phyloP scores from a whole-genome alignment of 2,329 filamentous ascomycete species.

The Clonostachys byssicola region DNA sequence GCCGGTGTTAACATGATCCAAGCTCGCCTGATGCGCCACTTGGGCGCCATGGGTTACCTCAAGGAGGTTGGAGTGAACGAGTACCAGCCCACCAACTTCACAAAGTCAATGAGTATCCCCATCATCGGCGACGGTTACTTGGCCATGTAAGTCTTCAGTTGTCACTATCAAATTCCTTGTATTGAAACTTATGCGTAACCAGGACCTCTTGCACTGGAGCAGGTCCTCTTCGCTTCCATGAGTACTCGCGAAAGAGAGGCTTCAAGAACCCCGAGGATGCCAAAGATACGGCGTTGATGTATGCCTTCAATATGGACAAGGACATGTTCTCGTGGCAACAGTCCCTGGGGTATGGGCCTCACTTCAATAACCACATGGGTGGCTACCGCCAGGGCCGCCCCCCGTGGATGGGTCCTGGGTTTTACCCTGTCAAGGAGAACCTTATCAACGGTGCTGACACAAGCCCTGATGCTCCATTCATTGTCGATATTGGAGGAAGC shows the following conservation, averaged over 20 bases:
- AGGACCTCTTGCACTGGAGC: too few species aligned
- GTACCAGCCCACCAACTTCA: slow-evolving; percentile 30
- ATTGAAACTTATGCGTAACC: not conserved
- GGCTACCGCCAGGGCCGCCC: slow-evolving; percentile 23
- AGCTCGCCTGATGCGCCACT: slow-evolving; percentile 15
- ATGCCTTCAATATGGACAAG: slow-evolving; percentile 21
- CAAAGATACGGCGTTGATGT: slow-evolving; percentile 15
- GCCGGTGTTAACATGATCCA: not conserved
- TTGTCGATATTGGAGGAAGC: slow-evolving; percentile 28
- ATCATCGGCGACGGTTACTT: slow-evolving; percentile 21
- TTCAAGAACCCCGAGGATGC: slow-evolving; percentile 10
- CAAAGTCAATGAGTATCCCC: slow-evolving; percentile 11
- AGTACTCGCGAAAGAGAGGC: slow-evolving; percentile 12
- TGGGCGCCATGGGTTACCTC: slow-evolving; percentile 31
- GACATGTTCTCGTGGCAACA: slow-evolving; percentile 23
- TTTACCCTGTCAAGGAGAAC: slow-evolving; percentile 23
- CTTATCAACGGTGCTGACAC: slow-evolving; percentile 18
- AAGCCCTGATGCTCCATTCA: slow-evolving; percentile 13
- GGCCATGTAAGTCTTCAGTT: not conserved
- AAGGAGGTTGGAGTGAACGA: slow-evolving; percentile 23
- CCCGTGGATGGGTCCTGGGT: slow-evolving; percentile 25
- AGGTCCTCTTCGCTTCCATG: slow-evolving; percentile 9
- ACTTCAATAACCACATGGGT: slow-evolving; percentile 30
- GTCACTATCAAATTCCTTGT: not conserved
- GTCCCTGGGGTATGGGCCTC: slow-evolving; percentile 16